Percentiles rank a stretch among this genome's conserved stretches.
These are phyloP conservation scores for Neurospora africana DNA, from an alignment of 495 filamentous ascomycete species.

Conservation along the genomic window DNA sequence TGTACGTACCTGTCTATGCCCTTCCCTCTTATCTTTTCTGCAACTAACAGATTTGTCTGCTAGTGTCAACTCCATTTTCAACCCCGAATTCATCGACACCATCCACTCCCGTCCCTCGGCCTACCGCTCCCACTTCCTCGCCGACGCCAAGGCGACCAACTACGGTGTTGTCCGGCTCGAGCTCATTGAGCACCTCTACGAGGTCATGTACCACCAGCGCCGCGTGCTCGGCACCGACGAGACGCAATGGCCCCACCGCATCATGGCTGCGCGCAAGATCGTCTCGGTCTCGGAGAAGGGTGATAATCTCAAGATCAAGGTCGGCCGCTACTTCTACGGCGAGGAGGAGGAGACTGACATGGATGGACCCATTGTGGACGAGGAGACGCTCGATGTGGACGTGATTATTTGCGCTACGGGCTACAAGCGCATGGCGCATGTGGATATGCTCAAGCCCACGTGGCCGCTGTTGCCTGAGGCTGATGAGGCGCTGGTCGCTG, in stretches of 20 bases:
- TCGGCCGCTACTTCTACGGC: constrained; percentile 31
- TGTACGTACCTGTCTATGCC: constrained; percentile 48
- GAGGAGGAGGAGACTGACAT: constrained; percentile 5
- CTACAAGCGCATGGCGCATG: constrained; percentile 68
- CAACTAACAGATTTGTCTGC: constrained; percentile 5
- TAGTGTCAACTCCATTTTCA: constrained; percentile 94
- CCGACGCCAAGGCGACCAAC: constrained; percentile 68
- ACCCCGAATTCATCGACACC: constrained; percentile 67
- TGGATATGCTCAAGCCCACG: constrained; percentile 59
- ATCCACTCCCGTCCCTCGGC: constrained; percentile 55
- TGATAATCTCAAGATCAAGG: constrained; percentile 27
- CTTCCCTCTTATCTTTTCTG: neutral
- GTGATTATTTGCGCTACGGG: constrained; percentile 81
- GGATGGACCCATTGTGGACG: constrained; percentile 22
- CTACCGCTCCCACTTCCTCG: constrained; percentile 51
- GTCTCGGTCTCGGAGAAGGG: constrained; percentile 42
- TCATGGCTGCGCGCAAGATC: constrained; percentile 57
- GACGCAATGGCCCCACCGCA: constrained; percentile 67
- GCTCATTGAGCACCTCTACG: constrained; percentile 78
- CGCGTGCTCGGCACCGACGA: constrained; percentile 55
- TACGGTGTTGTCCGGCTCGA: constrained; percentile 86
- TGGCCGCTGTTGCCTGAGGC: constrained; percentile 50
- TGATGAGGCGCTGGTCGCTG: neutral
- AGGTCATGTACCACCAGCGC: constrained; percentile 73
- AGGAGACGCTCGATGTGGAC: constrained; percentile 61